Evolutionary conservation across 2,329 filamentous ascomycete genomes (phyloP).

Genomic region (Talaromyces sp.): DNA sequence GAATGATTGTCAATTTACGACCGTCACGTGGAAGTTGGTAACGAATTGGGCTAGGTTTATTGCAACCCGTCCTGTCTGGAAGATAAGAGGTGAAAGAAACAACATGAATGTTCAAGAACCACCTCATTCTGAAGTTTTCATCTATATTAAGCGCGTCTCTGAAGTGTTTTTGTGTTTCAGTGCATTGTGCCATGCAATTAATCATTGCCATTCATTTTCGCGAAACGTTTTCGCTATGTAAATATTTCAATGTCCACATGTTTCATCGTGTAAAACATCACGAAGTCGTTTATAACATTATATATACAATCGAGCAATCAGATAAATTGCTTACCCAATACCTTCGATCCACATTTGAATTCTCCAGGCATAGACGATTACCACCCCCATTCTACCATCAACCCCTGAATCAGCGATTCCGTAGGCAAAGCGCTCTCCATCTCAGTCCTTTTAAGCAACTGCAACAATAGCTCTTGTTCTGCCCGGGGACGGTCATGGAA

Average conservation of each 20-base stretch:
- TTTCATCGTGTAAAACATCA: neutral
- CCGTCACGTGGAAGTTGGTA: neutral
- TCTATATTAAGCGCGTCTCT: neutral
- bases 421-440: slow-evolving; percentile 36
- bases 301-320: neutral
- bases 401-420: slow-evolving; percentile 22
- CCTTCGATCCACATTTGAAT: neutral
- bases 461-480: slow-evolving; percentile 24
- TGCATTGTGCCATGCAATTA: no score
- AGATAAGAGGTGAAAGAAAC: neutral
- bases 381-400: slow-evolving; percentile 33
- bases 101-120: neutral
- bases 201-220: neutral
- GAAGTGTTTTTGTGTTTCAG: neutral
- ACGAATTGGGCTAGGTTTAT: neutral
- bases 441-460: slow-evolving; percentile 24
- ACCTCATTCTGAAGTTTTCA: neutral
- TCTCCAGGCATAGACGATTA: neutral
- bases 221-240: neutral
- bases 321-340: neutral
- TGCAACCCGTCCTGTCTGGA: neutral
- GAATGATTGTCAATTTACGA: neutral
- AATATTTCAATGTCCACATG: neutral
- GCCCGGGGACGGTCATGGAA: slow-evolving; percentile 23
- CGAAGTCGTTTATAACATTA: neutral